Evolutionary conservation across 495 filamentous ascomycete genomes (phyloP), one percentile per base, ranked within the genome.

Genomic region (Symbiotaphrina buchneri): DNA sequence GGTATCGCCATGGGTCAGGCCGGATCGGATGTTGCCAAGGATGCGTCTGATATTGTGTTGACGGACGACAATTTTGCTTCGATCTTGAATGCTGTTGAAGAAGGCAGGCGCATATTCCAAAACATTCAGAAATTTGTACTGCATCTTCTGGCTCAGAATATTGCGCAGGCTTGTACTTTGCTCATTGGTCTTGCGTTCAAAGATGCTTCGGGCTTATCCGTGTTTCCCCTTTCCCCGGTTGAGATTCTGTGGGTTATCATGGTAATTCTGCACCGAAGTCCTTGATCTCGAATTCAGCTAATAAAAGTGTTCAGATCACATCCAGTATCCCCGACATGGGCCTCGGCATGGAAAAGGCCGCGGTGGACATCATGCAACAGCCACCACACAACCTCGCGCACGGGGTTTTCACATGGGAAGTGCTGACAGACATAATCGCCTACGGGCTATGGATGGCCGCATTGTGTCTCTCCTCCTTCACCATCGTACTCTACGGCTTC

Each of bases 71-170:
- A 84, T 49, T 90, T 90, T 42, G 78, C 76, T 10, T 74, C 67
- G 2, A 87, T 81, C 28, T 68, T 84, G 18, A 69, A 65, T 15
- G 74, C 73, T 4, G 68, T 81, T 36, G 63, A 69, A 31, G 74
- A 82, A 45, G 75, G 75, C 1, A 51, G 75, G 18, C 54, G 74
- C 32, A 63, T 82, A 44, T 82, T 79, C 45, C 71, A 74, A 39
- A 82, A 82, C 40, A 80, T 82, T 37, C 73, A 82, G 41, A 84
- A 84, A 56, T 82, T 82, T 41, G 55, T 82, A 15, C 56, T 82
- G 44, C 75, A 82, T 40, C 47, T 82, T 10, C 61, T 81, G 25
- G 61, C 65, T 22, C 68, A 68, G 33, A 83, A 83, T 46, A 66
- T 83, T 24, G 73, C 71, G 21, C 71, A 82, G 51, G 76, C 77